Conservation (phyloP, 2,329 filamentous ascomycete genomes). For the Biscogniauxia marginata region DNA sequence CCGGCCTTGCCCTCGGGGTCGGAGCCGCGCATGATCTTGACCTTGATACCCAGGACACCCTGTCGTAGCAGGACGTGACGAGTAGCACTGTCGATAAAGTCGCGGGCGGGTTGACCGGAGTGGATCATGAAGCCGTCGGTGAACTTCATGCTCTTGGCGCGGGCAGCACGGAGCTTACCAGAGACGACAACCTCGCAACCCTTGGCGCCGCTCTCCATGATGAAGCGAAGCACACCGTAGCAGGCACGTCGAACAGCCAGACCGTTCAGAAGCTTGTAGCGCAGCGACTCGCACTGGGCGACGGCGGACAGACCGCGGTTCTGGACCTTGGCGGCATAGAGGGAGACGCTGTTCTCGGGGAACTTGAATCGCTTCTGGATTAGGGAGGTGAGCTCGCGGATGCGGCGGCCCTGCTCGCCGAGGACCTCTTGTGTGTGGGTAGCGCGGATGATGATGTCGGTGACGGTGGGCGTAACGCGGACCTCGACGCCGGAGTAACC, state of each 20-base stretch:
- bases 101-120: slow-evolving; percentile 98
- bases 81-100: slow-evolving; percentile 98
- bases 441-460: slow-evolving; percentile 99
- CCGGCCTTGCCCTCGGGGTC: slow-evolving; percentile 99
- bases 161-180: slow-evolving; percentile 96
- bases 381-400: slow-evolving; percentile 98
- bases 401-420: slow-evolving; percentile 99
- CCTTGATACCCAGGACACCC: slow-evolving; percentile 99
- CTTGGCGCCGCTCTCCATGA: slow-evolving; percentile 99
- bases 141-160: slow-evolving; percentile 99
- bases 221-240: slow-evolving; percentile 99
- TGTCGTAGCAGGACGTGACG: slow-evolving; percentile 99
- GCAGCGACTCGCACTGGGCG: slow-evolving; percentile 99
- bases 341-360: slow-evolving; percentile 99
- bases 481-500: slow-evolving; percentile 99
- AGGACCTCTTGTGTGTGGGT: slow-evolving; percentile 99
- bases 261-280: slow-evolving; percentile 99
- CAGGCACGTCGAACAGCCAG: slow-evolving; percentile 97
- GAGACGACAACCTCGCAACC: slow-evolving; percentile 99
- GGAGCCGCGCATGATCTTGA: slow-evolving; percentile 99
- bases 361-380: slow-evolving; percentile 99
- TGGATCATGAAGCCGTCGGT: slow-evolving; percentile 99
- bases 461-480: slow-evolving; percentile 98
- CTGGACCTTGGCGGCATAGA: slow-evolving; percentile 99
- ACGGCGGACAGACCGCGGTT: slow-evolving; percentile 99